These are phyloP conservation scores for Fusarium annulatum DNA, from an alignment of 2,329 filamentous ascomycete genomes.

Conservation along the genomic window DNA sequence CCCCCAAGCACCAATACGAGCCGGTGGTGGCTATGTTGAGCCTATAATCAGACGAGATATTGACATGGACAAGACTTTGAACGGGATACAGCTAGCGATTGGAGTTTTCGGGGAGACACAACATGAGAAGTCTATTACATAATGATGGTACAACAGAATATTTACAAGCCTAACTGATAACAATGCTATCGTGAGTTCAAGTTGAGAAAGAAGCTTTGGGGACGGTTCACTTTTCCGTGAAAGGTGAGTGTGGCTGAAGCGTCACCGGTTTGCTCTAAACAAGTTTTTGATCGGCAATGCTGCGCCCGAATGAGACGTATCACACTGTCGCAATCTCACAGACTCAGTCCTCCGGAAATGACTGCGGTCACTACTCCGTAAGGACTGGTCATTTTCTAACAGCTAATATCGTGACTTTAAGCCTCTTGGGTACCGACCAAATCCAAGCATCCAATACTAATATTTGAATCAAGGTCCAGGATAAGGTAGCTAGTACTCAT, in stretches of 20 bases:
- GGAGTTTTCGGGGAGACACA: background rate
- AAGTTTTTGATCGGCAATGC: constrained; percentile 26
- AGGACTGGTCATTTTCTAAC: background rate
- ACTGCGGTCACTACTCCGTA: background rate
- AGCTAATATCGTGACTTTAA: background rate
- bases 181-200: background rate
- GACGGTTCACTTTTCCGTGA: background rate
- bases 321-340: constrained; percentile 17
- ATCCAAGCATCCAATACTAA: background rate
- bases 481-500: background rate
- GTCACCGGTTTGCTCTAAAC: constrained; percentile 4
- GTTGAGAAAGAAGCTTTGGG: background rate
- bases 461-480: background rate
- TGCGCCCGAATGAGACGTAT: constrained; percentile 29
- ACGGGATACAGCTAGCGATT: background rate
- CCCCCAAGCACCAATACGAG: constrained; percentile 38
- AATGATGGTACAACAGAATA: background rate
- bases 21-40: constrained; percentile 38
- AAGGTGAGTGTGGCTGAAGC: constrained; percentile 26
- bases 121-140: background rate
- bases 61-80: constrained; percentile 19
- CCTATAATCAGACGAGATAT: constrained; percentile 15
- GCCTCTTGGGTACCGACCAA: background rate
- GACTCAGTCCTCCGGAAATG: background rate
- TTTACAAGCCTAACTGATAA: background rate